A percentile compares a stretch with the other conserved stretches of the same genome.
Evolutionary conservation across 2,329 filamentous ascomycete species (phyloP).

Genomic region (Xylaria digitata): DNA sequence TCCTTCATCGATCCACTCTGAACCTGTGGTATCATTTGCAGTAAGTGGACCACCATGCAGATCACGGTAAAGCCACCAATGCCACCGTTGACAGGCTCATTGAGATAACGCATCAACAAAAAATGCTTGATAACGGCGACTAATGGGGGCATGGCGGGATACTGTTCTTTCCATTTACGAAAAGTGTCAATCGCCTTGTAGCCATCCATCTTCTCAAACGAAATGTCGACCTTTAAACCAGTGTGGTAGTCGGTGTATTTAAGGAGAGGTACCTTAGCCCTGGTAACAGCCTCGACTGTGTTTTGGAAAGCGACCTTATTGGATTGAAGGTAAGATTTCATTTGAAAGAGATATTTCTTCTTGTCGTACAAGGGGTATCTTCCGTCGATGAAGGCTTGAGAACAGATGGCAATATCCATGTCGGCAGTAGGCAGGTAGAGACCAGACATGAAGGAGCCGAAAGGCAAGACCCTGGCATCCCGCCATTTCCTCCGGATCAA

Average conservation of each 20-base stretch:
- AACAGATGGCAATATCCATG: conserved; percentile 90
- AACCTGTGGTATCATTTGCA: conserved; percentile 81
- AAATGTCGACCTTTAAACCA: conserved; percentile 87
- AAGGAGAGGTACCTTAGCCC: conserved; percentile 88
- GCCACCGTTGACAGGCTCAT: conserved; percentile 91
- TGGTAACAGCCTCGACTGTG: conserved; percentile 74
- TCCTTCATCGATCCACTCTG: conserved; percentile 69
- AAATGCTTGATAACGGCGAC: conserved; percentile 94
- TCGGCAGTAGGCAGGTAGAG: conserved; percentile 79
- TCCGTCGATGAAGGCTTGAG: conserved; percentile 65
- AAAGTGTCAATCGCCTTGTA: conserved; percentile 85
- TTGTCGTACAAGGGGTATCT: conserved; percentile 62
- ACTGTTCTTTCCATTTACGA: conserved; percentile 79
- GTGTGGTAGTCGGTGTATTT: conserved; percentile 87
- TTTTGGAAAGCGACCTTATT: conserved; percentile 67
- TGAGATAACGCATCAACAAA: conserved; percentile 86
- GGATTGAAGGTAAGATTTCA: conserved; percentile 68
- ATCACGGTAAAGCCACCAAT: conserved; percentile 95
- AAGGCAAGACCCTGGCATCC: conserved; percentile 75
- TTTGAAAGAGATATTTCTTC: conserved; percentile 69
- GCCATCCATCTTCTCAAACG: conserved; percentile 91
- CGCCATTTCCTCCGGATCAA: conserved; percentile 68
- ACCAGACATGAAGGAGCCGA: conserved; percentile 94
- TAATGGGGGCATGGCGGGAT: conserved; percentile 85
- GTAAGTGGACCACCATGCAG: conserved; percentile 89